Evolutionary conservation across 2,329 filamentous ascomycete species (phyloP).

Genomic region (Didymella arachidicola): DNA sequence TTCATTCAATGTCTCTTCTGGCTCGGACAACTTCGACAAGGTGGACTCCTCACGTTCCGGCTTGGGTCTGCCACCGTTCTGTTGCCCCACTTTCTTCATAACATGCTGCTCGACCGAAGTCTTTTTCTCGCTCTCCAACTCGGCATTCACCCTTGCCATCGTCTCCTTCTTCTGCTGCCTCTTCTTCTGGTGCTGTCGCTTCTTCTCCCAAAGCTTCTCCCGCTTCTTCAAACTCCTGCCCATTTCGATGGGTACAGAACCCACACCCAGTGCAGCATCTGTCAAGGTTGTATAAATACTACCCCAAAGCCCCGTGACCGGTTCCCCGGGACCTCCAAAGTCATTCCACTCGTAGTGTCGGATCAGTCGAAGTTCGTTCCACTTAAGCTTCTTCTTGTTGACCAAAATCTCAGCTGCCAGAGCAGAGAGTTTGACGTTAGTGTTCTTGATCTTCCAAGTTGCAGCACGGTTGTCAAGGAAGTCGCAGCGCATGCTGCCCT

Average conservation of each 20-base stretch:
- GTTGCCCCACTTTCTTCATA: constrained; percentile 20
- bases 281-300: constrained; percentile 67
- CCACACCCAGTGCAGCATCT: constrained; percentile 68
- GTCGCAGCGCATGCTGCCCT: constrained; percentile 67
- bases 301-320: constrained; percentile 70
- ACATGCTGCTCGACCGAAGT: constrained; percentile 22
- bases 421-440: constrained; percentile 66
- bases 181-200: constrained; percentile 47
- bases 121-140: constrained; percentile 4
- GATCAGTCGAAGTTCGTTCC: constrained; percentile 69
- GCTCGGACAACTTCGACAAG: constrained; percentile 44
- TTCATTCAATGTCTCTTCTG: constrained; percentile 43
- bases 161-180: constrained; percentile 38
- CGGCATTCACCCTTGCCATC: constrained; percentile 30
- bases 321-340: constrained; percentile 77
- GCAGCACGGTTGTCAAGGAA: constrained; percentile 70
- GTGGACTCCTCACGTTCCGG: constrained; percentile 34
- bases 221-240: constrained; percentile 65
- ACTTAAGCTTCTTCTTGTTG: constrained; percentile 66
- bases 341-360: constrained; percentile 78
- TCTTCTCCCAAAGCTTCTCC: constrained; percentile 60
- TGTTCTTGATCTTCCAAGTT: constrained; percentile 70
- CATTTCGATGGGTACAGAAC: constrained; percentile 68
- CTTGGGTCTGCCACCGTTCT: constrained; percentile 26
- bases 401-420: constrained; percentile 72